Conservation (phyloP, 2,329 filamentous ascomycete genomes). For the Moelleriella libera region DNA sequence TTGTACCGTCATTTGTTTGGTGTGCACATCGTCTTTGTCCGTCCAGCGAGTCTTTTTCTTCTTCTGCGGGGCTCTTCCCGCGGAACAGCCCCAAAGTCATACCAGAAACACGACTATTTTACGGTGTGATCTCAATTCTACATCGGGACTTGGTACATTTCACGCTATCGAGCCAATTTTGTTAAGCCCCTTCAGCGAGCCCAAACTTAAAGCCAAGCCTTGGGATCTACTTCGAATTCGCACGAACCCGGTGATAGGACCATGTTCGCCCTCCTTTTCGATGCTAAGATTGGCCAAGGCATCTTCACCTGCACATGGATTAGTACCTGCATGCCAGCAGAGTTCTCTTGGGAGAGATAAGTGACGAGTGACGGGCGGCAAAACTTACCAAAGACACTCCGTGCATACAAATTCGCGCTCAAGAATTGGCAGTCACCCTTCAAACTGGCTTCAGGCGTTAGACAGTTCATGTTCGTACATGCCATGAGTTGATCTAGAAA, state of each 20-base stretch:
- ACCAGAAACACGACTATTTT: too few species aligned
- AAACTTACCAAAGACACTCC: constrained; percentile 90
- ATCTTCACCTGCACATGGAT: constrained; percentile 66
- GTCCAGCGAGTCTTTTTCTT: too few species aligned
- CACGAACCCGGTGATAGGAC: constrained; percentile 92
- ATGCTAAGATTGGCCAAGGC: constrained; percentile 94
- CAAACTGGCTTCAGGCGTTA: constrained; percentile 90
- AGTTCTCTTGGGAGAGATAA: not conserved
- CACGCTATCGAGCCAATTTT: constrained; percentile 44
- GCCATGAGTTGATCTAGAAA: constrained; percentile 94
- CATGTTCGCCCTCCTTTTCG: constrained; percentile 91
- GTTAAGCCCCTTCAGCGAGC: constrained; percentile 87
- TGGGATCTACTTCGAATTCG: constrained; percentile 95
- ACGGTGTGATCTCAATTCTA: too few species aligned
- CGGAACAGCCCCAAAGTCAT: too few species aligned
- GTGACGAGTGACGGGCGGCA: not conserved
- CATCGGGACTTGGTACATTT: not conserved
- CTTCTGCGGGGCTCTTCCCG: too few species aligned
- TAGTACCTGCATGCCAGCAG: constrained; percentile 6
- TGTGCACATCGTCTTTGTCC: too few species aligned
- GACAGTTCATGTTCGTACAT: constrained; percentile 95
- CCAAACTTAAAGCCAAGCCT: constrained; percentile 83
- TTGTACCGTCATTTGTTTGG: too few species aligned
- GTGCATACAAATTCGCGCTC: constrained; percentile 90
- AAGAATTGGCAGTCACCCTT: constrained; percentile 97